phyloP scores from a whole-genome alignment of 148 eudicot genomes.

The Fagopyrum esculentum region DNA sequence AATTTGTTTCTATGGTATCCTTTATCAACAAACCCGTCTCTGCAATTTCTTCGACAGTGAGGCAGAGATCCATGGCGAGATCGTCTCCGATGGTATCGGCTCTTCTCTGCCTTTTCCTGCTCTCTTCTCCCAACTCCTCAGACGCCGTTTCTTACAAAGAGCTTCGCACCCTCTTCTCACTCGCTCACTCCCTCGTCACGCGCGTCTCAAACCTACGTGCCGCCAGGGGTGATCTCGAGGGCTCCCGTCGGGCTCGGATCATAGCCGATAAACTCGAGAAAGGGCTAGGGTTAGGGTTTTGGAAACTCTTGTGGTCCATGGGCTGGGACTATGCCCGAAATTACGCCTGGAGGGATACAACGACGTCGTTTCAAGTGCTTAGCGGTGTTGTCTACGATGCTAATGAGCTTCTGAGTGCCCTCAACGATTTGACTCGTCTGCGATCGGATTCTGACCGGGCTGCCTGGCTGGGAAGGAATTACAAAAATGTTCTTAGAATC shows the following conservation, averaged over 20 bases:
- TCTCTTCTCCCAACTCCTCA: slow-evolving; percentile 19
- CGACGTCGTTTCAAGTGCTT: slow-evolving; percentile 37
- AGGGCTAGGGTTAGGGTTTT: slow-evolving; percentile 36
- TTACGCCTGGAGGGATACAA: slow-evolving; percentile 52
- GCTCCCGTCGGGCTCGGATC: slow-evolving; percentile 45
- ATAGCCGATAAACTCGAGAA: slow-evolving; percentile 42
- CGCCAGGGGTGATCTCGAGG: slow-evolving; percentile 58
- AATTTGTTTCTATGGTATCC: neutral
- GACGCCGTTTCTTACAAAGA: slow-evolving; percentile 24
- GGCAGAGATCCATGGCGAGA: slow-evolving; percentile 4
- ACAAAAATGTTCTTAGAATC: slow-evolving; percentile 30
- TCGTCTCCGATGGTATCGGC: slow-evolving; percentile 6
- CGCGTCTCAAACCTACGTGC: slow-evolving; percentile 75
- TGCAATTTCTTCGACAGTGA: neutral
- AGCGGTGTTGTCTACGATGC: slow-evolving; percentile 34
- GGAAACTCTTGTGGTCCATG: slow-evolving; percentile 31
- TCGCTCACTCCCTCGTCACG: slow-evolving; percentile 59
- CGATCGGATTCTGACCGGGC: slow-evolving; percentile 40
- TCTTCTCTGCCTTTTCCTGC: slow-evolving; percentile 20
- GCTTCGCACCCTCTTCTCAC: slow-evolving; percentile 51
- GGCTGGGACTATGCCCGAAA: slow-evolving; percentile 64
- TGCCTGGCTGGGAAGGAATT: slow-evolving; percentile 53
- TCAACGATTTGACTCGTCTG: slow-evolving; percentile 49
- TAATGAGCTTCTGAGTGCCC: slow-evolving; percentile 42
- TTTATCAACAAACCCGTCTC: neutral